Percentiles rank a stretch among this genome's conserved stretches.
Evolutionary conservation across 2,329 filamentous ascomycete genomes (phyloP).

Genomic region (Cercospora sp.): DNA sequence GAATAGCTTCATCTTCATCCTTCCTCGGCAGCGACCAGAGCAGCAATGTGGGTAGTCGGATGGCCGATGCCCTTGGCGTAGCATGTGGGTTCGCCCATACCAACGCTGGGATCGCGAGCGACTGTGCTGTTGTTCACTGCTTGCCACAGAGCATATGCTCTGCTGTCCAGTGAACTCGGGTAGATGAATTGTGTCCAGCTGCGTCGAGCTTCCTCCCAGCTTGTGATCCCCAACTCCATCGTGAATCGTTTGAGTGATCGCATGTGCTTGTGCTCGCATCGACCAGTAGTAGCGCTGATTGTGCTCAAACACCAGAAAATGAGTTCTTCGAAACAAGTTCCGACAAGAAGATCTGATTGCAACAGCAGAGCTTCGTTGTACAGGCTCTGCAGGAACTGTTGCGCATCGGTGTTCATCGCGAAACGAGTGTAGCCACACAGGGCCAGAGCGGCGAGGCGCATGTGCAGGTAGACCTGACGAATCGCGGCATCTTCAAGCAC

Average conservation of each 20-base stretch:
- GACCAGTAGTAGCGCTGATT: constrained; percentile 23
- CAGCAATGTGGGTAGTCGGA: constrained; percentile 19
- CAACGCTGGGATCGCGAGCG: constrained; percentile 10
- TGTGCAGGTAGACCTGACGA: constrained; percentile 20
- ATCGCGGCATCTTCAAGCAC: constrained; percentile 23
- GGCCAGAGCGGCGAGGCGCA: constrained; percentile 23
- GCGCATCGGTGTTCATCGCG: constrained; percentile 4
- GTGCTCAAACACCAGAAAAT: constrained; percentile 25
- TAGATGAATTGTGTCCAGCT: constrained; percentile 16
- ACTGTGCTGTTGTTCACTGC: constrained; percentile 20
- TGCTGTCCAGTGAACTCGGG: constrained; percentile 16
- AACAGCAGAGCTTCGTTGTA: constrained; percentile 19
- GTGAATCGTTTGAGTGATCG: constrained; percentile 20
- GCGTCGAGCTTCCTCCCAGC: constrained; percentile 13
- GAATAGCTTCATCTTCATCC: neutral
- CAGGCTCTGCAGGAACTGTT: constrained; percentile 16
- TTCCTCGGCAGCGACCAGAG: constrained; percentile 18
- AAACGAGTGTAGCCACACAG: constrained; percentile 23
- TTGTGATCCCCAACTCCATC: constrained; percentile 11
- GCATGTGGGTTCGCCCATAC: constrained; percentile 17
- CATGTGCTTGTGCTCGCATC: constrained; percentile 24
- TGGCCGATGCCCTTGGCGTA: constrained; percentile 21
- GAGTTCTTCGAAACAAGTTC: constrained; percentile 25
- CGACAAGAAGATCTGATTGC: constrained; percentile 20
- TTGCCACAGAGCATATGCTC: constrained; percentile 23